phyloP scores from a whole-genome alignment of 2,329 filamentous ascomycete genomes.

The Scleromitrula shiraiana region DNA sequence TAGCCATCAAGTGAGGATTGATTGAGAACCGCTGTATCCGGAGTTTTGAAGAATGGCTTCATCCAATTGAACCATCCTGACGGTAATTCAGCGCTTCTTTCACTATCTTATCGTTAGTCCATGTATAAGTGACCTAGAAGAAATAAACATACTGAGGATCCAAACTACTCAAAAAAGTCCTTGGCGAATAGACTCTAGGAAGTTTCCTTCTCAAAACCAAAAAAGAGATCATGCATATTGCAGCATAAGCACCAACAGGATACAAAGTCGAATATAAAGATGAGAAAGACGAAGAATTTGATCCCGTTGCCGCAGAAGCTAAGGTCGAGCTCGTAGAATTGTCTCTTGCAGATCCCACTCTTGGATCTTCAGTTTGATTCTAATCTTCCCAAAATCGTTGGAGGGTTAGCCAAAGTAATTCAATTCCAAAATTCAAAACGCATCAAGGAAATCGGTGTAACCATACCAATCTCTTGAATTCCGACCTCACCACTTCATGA shows the following conservation, averaged over 20 bases:
- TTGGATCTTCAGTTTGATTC: slow-evolving; percentile 29
- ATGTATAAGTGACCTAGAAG: background rate
- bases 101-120: slow-evolving; percentile 20
- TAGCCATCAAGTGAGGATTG: slow-evolving; percentile 61
- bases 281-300: slow-evolving; percentile 35
- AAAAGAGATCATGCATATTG: slow-evolving; percentile 44
- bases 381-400: slow-evolving; percentile 3
- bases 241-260: slow-evolving; percentile 42
- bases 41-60: slow-evolving; percentile 27
- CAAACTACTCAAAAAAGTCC: slow-evolving; percentile 42
- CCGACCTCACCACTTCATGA: background rate
- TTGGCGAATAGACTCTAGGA: slow-evolving; percentile 47
- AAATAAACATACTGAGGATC: slow-evolving; percentile 36
- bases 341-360: slow-evolving; percentile 38
- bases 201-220: slow-evolving; percentile 40
- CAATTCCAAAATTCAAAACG: no score
- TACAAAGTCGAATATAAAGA: slow-evolving; percentile 43
- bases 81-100: slow-evolving; percentile 26
- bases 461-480: slow-evolving; percentile 7
- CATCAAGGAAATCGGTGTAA: background rate
- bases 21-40: slow-evolving; percentile 42
- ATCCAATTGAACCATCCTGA: slow-evolving; percentile 32
- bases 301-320: slow-evolving; percentile 30
- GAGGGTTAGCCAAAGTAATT: background rate
- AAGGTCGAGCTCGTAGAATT: slow-evolving; percentile 29